Percentiles rank a stretch among this genome's conserved stretches.
Conservation (phyloP, 2,329 filamentous ascomycete genomes). For the Periglandula ipomoeae region DNA sequence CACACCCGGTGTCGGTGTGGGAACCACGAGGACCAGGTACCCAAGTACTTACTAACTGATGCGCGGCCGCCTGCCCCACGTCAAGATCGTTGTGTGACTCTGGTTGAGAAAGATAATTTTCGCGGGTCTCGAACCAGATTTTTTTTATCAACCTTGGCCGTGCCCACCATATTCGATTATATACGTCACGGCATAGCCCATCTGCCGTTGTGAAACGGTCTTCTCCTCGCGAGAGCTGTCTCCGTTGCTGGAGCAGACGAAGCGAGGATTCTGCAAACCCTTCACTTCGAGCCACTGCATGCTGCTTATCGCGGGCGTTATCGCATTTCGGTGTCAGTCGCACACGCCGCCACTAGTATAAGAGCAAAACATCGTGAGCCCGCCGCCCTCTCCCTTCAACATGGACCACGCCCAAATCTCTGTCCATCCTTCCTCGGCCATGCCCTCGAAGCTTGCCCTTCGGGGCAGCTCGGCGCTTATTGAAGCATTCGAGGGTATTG, state of each 20-base stretch:
- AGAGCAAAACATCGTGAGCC: background rate
- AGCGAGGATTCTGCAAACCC: no score
- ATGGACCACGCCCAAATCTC: constrained; percentile 24
- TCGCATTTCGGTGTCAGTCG: background rate
- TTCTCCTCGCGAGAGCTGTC: constrained; percentile 4
- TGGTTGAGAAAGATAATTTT: background rate
- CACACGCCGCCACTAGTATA: background rate
- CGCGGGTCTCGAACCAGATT: background rate
- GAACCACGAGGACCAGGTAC: no score
- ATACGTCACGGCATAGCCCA: background rate
- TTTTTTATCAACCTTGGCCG: background rate
- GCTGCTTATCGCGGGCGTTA: background rate
- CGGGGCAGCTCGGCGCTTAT: constrained; percentile 33
- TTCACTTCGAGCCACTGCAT: no score
- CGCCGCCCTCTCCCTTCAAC: background rate
- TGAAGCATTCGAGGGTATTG: constrained; percentile 76
- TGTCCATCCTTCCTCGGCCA: constrained; percentile 15
- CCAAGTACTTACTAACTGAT: no score
- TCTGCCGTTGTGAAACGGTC: background rate
- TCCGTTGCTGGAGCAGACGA: constrained; percentile 1
- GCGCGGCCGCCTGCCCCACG: constrained; percentile 9
- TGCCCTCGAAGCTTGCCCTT: constrained; percentile 18
- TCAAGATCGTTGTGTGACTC: constrained; percentile 4
- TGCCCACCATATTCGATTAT: background rate
- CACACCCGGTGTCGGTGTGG: no score